Conservation (phyloP, 192 early-diverging fungal species). For the Coemansia sp. region DNA sequence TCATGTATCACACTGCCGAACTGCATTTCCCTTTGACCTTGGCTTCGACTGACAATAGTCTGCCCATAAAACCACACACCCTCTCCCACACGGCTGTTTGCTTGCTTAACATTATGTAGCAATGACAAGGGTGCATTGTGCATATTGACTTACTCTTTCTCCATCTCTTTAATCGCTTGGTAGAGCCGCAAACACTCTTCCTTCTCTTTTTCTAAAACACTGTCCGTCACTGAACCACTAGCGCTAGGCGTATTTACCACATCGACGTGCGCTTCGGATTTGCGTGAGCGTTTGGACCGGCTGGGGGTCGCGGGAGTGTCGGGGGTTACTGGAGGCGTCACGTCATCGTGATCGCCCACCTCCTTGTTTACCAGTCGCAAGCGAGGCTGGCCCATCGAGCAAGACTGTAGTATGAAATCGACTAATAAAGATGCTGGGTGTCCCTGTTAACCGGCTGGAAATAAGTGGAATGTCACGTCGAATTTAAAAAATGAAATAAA, state of each 20-base stretch:
- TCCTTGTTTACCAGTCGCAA: conserved; percentile 42
- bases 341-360: conserved; percentile 18
- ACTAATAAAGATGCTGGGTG: neutral
- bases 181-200: conserved; percentile 44
- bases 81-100: too few relatives aligned
- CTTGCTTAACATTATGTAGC: too few relatives aligned
- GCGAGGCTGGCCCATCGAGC: conserved; percentile 45
- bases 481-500: neutral
- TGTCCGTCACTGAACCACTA: neutral
- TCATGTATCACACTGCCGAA: too few relatives aligned
- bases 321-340: conserved; percentile 10
- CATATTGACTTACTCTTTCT: conserved; percentile 41
- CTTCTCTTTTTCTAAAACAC: conserved; percentile 13
- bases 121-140: too few relatives aligned
- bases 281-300: conserved; percentile 33
- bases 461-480: neutral
- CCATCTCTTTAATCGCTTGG: conserved; percentile 45
- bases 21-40: too few relatives aligned
- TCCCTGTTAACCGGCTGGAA: neutral
- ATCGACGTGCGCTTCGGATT: conserved; percentile 17
- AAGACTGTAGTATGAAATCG: neutral
- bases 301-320: conserved; percentile 5
- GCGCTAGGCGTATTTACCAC: neutral
- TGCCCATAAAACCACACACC: neutral
- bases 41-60: too few relatives aligned